Conservation (phyloP, 495 filamentous ascomycete species). For the Penicillium subrubescens region DNA sequence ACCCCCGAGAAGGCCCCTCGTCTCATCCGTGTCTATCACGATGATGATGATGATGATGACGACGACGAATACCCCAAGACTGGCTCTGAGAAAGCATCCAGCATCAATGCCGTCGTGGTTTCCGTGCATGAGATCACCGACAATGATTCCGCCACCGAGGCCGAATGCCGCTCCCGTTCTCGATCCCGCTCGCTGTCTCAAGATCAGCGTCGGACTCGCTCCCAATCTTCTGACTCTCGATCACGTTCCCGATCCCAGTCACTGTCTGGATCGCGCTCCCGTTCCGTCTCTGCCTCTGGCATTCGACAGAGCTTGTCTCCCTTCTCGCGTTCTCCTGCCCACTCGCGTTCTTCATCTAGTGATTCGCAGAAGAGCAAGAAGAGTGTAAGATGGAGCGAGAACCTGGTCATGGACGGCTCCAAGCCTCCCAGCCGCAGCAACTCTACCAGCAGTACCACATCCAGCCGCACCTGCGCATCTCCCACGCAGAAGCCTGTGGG, state of each 20-base stretch:
- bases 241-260: background rate
- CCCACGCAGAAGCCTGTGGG: background rate
- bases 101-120: background rate
- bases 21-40: slow-evolving; percentile 13
- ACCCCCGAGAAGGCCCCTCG: slow-evolving; percentile 8
- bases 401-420: background rate
- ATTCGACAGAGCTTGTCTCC: too few relatives aligned
- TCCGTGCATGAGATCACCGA: background rate
- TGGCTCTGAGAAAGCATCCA: background rate
- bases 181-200: background rate
- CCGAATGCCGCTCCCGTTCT: background rate
- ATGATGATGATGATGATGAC: slow-evolving; percentile 2
- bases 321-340: too few relatives aligned
- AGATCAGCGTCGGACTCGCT: background rate
- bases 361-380: background rate
- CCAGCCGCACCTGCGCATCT: background rate
- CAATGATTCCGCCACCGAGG: background rate
- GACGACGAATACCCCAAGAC: background rate
- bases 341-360: background rate
- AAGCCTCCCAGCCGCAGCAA: background rate
- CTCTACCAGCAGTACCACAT: background rate
- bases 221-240: background rate
- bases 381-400: background rate
- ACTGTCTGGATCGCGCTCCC: background rate
- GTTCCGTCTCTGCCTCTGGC: background rate